Evolutionary conservation across 805 yeast species (phyloP).

Genomic region (Wickerhamiella musiphila): DNA sequence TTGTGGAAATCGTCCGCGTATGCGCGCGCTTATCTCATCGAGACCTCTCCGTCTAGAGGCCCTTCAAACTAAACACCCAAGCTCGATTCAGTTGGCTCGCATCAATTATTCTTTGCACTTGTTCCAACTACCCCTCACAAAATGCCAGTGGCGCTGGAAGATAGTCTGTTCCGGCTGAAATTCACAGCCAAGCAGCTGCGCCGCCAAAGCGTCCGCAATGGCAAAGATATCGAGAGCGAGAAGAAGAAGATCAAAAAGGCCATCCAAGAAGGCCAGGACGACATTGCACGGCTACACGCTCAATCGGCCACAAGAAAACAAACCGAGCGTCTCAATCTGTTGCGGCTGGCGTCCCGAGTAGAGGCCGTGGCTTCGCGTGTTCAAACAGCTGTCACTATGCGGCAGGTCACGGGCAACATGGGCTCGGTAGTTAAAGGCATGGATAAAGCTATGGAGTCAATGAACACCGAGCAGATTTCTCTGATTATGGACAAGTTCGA

Average conservation of each 20-base stretch:
- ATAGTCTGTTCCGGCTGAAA: constrained; percentile 22
- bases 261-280: constrained; percentile 66
- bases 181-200: constrained; percentile 89
- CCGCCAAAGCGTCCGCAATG: constrained; percentile 78
- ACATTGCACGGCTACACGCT: constrained; percentile 86
- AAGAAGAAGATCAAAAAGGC: constrained; percentile 83
- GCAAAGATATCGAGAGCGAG: constrained; percentile 76
- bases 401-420: constrained; percentile 89
- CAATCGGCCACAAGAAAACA: constrained; percentile 88
- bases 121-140: too few species aligned
- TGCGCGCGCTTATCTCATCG: too few species aligned
- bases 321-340: constrained; percentile 65
- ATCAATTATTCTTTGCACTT: too few species aligned
- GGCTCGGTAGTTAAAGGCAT: constrained; percentile 81
- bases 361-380: constrained; percentile 94
- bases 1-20: too few species aligned
- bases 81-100: too few species aligned
- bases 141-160: too few species aligned
- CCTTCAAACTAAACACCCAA: too few species aligned
- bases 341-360: constrained; percentile 71
- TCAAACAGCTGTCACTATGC: constrained; percentile 96
- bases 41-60: too few species aligned
- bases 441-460: constrained; percentile 89
- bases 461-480: constrained; percentile 87
- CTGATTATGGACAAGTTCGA: constrained; percentile 96